phyloP scores from a whole-genome alignment of 768 basidiomycete genomes.

The Pilatotrama ljubarskyi region DNA sequence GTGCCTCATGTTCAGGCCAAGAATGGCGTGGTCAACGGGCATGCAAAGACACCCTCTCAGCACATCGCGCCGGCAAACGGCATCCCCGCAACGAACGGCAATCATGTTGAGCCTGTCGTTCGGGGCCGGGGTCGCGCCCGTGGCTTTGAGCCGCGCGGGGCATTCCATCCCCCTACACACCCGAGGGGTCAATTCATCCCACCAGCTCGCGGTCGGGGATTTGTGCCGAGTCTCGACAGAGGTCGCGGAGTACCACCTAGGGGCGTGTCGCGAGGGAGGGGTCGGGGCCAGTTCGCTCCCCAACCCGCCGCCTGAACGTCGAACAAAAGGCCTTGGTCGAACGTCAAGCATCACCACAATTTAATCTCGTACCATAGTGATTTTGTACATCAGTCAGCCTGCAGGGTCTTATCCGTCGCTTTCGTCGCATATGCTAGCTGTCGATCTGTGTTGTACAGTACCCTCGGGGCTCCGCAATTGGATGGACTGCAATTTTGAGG shows the following conservation, averaged over 20 bases:
- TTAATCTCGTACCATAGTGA: neutral
- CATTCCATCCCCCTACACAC: slow-evolving; percentile 14
- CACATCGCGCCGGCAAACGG: neutral
- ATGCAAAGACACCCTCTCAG: slow-evolving; percentile 10
- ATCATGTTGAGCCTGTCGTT: neutral
- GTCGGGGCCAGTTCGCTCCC: neutral
- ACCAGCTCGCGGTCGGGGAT: slow-evolving; percentile 34
- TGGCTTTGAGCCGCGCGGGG: slow-evolving; percentile 19
- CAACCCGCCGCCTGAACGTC: neutral
- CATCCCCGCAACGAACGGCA: slow-evolving; percentile 1
- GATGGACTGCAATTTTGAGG: neutral
- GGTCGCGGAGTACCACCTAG: slow-evolving; percentile 16
- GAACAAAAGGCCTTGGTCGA: too few species aligned
- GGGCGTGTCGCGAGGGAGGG: slow-evolving; percentile 33
- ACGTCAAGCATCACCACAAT: neutral
- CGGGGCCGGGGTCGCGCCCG: slow-evolving; percentile 4
- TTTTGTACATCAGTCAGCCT: neutral
- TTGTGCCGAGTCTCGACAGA: slow-evolving; percentile 24
- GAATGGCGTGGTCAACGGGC: slow-evolving; percentile 14
- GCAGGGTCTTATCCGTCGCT: neutral
- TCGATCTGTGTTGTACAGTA: slow-evolving; percentile 1
- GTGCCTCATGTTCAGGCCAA: neutral
- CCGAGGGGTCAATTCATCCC: slow-evolving; percentile 26
- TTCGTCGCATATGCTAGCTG: neutral
- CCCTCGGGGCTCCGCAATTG: neutral